phyloP scores from a whole-genome alignment of 192 early-diverging fungal genomes.

The Rhizophagus prolifer region DNA sequence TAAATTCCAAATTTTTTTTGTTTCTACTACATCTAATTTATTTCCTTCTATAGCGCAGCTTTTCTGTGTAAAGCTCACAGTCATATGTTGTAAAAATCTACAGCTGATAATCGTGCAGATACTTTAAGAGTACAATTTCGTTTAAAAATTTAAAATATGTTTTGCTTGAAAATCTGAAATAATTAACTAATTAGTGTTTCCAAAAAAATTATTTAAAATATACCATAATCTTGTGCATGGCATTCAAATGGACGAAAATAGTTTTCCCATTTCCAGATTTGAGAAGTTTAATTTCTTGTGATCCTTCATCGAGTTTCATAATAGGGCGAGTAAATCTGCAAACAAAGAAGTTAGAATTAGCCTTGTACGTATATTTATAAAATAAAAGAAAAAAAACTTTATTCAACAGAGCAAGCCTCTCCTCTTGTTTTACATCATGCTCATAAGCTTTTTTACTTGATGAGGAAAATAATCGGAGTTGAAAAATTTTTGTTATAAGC shows the following conservation, averaged over 20 bases:
- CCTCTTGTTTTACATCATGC: too few relatives aligned
- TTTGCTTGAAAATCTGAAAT: slow-evolving; percentile 9
- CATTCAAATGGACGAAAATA: slow-evolving; percentile 12
- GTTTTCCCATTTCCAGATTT: slow-evolving; percentile 2
- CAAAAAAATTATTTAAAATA: background rate
- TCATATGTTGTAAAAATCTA: slow-evolving; percentile 15
- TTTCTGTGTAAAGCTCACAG: slow-evolving; percentile 10
- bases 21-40: background rate
- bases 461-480: too few relatives aligned
- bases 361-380: too few relatives aligned
- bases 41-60: slow-evolving; percentile 27
- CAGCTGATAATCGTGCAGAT: background rate
- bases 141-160: slow-evolving; percentile 1
- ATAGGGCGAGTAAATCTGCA: too few relatives aligned
- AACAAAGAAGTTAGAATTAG: too few relatives aligned
- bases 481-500: too few relatives aligned
- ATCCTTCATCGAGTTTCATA: too few relatives aligned
- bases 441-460: too few relatives aligned
- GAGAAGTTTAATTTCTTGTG: background rate
- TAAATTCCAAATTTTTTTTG: slow-evolving; percentile 13
- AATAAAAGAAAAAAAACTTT: too few relatives aligned
- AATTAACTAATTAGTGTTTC: background rate
- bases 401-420: too few relatives aligned
- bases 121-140: slow-evolving; percentile 12
- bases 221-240: background rate